Evolutionary conservation across 345 rosid species (phyloP).

Genomic region (Conringia planisiliqua): DNA sequence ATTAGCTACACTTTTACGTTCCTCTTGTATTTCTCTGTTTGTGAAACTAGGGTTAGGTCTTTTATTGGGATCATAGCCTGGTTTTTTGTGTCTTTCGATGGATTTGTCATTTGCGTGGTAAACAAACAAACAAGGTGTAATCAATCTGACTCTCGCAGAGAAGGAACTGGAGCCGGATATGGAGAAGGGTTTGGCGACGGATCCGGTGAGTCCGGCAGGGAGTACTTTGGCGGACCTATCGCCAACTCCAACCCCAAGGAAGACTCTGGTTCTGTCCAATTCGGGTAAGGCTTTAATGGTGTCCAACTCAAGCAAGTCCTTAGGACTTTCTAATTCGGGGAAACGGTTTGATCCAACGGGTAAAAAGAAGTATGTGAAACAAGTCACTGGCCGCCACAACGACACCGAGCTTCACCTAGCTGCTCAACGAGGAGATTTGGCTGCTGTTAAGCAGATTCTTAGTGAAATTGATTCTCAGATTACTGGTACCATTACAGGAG

Average conservation of each 20-base stretch:
- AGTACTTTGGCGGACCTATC: conserved; percentile 33
- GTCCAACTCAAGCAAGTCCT: conserved; percentile 69
- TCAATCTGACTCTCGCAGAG: conserved; percentile 22
- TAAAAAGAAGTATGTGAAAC: conserved; percentile 86
- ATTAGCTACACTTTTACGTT: not conserved
- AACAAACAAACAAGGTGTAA: conserved; percentile 9
- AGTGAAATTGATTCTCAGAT: conserved; percentile 76
- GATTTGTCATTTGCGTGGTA: conserved; percentile 1
- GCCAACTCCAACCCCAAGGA: conserved; percentile 47
- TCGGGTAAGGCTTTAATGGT: conserved; percentile 54
- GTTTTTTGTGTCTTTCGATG: not conserved
- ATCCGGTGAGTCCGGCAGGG: conserved; percentile 28
- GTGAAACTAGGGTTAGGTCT: conserved; percentile 6
- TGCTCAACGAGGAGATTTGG: conserved; percentile 77
- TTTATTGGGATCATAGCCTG: not conserved
- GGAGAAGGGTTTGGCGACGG: conserved; percentile 23
- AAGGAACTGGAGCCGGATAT: conserved; percentile 33
- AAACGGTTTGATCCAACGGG: conserved; percentile 67
- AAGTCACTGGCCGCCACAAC: conserved; percentile 90
- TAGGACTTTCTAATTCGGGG: conserved; percentile 57
- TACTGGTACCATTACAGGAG: conserved; percentile 52
- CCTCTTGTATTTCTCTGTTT: not conserved
- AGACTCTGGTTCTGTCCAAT: conserved; percentile 53
- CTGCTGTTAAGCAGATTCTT: conserved; percentile 56
- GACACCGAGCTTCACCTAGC: conserved; percentile 96